phyloP scores from a whole-genome alignment of 768 basidiomycete genomes.

The Boletus coccyginus region DNA sequence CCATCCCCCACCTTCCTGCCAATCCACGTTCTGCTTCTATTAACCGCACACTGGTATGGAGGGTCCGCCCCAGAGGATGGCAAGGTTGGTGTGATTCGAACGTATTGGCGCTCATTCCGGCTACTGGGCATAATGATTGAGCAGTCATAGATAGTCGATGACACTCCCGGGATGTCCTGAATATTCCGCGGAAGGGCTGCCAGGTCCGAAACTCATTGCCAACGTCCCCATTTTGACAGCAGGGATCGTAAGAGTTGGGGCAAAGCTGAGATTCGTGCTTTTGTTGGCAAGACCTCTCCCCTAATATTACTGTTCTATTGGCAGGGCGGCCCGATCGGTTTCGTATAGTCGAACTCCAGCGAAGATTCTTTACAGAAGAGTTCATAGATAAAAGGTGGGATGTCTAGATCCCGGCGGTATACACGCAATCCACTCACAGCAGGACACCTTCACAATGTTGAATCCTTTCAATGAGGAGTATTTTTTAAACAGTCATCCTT shows the following conservation, averaged over 20 bases:
- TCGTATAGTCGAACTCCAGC: background rate
- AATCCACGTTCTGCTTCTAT: background rate
- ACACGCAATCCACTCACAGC: background rate
- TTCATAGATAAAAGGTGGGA: conserved; percentile 13
- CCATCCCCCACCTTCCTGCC: background rate
- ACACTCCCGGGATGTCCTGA: too few relatives aligned
- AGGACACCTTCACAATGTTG: background rate
- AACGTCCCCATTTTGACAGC: too few relatives aligned
- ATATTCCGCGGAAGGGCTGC: too few relatives aligned
- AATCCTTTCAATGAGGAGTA: background rate
- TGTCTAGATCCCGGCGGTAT: background rate
- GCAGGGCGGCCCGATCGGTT: conserved; percentile 1
- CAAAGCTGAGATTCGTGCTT: too few relatives aligned
- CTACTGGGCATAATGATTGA: too few relatives aligned
- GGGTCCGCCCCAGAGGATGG: conserved; percentile 10
- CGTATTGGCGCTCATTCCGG: background rate
- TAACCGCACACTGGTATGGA: background rate
- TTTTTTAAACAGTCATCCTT: background rate
- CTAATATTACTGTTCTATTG: background rate
- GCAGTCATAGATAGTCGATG: too few relatives aligned
- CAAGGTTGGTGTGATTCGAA: background rate
- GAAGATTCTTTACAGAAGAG: background rate
- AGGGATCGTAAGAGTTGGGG: too few relatives aligned
- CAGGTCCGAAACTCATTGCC: too few relatives aligned
- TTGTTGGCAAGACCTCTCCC: too few relatives aligned